Base-by-base conservation (phyloP, 805 yeast genomes). In the Yarrowia sp. region DNA sequence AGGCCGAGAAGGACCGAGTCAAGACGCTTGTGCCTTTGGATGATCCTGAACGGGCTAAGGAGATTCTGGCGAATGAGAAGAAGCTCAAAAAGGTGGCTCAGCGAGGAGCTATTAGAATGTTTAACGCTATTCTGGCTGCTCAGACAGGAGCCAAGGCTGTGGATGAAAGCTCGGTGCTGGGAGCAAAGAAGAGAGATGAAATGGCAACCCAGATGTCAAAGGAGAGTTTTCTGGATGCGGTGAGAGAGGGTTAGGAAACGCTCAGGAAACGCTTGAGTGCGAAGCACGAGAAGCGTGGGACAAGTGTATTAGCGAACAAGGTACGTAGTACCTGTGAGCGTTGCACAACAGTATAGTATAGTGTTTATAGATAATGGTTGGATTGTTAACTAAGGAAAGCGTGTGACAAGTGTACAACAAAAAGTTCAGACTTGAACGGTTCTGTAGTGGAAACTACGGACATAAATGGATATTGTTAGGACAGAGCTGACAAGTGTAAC, bases 151-250 rank as follows among this genome's bases (percentile, higher is more conserved):
- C 79, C 75, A 68, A 75, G 68, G 50, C 80, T 78, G 35, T 86
- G 83, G 46, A 56, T n/a, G 65, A 53, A 19, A 49, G 41, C 10
- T 46, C 45, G 2, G 55, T 66, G 0, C 55, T 73, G 16, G 77
- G 74, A 32, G 41, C 73, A 8, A 72, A 72, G 46, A 63, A 81
- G 77, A 65, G 77, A 79, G 73, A 86, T 76, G 80, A 79, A 15
- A 73, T 79, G 53, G 83, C 88, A 73, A 88, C 87, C 50, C 97
- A 92, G 74, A 84, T 93, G 67, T 89, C 97, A 5, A 94, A 93
- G 77, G 97, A 92, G 76, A 90, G 87, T 77, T 93, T 93, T 75
- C 84, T 93, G 78, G 97, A 92, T 78, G 82, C 93, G 77, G 95
- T 93, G 45, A 35, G 65, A 35, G 52, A 45, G 36, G 69, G 50